Base-by-base conservation (phyloP, 805 yeast species). In the Maudiozyma turicensis region DNA sequence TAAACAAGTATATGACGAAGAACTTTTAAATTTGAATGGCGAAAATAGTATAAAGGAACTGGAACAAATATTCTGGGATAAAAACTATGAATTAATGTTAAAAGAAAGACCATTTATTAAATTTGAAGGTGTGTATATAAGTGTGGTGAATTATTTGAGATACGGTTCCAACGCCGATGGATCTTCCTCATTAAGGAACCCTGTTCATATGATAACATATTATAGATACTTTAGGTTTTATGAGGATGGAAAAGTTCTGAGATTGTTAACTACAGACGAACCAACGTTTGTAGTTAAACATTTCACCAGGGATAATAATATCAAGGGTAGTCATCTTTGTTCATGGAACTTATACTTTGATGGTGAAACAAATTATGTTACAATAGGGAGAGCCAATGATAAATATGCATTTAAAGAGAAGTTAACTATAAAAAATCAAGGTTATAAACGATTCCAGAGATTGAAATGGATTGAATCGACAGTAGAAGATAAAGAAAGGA, bases 151-250 rank as follows among this genome's bases (percentile, higher is more conserved):
- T 52, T 90, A 89, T 65, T 77, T 84, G 55, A 76, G 95, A 48
- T 88, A 86, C 58, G 97, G 97, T 37, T 83, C 86, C 2, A 74
- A 81, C 46, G 75, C 80, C 8, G 86, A 79, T 54, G 77, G 81
- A 43, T 77, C 86, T 0, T 71, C 72, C 32, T 74, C 85, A 6
- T 80, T 93, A 84, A 66, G 74, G 42, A 79, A 80, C 52, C 96
- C 96, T 1, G 78, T 86, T 20, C 80, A 86, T 56, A 80, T 88
- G 62, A 85, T 91, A 40, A 86, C 96, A 0, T 91, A 91, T 61
- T 91, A 87, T 62, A 71, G 99, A 53, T 93, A 89, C 64, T 66
- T 83, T 35, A 72, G 97, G 53, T 89, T 91, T 59, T 85, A 75
- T 61, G 82, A 82, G 0, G 84, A 85, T 59, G 97, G 98, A 0